These are phyloP conservation scores for Lotus japonicus DNA, from an alignment of 306 rosid species.

Conservation along the genomic window DNA sequence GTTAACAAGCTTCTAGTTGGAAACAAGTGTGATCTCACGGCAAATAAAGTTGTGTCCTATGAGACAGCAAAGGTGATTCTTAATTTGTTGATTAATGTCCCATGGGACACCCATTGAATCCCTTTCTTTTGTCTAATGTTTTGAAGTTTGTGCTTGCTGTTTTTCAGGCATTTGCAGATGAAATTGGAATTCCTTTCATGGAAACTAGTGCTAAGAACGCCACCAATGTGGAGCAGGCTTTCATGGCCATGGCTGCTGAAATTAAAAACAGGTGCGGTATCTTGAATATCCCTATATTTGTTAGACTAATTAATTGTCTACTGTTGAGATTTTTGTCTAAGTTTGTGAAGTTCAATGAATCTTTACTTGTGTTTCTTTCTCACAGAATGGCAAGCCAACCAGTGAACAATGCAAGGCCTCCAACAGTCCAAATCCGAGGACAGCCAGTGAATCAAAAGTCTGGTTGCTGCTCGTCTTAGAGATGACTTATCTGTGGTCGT, in stretches of 20 bases:
- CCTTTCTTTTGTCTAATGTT: neutral
- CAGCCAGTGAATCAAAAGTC: constrained; percentile 96
- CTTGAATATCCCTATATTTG: neutral
- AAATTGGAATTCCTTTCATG: constrained; percentile 77
- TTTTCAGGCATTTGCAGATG: constrained; percentile 72
- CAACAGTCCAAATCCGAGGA: constrained; percentile 95
- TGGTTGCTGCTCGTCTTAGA: constrained; percentile 94
- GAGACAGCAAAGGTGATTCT: constrained; percentile 60
- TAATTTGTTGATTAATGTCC: neutral
- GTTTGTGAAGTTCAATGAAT: neutral
- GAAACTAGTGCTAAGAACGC: constrained; percentile 80
- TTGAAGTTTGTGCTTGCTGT: constrained; percentile 8
- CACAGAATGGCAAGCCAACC: constrained; percentile 99
- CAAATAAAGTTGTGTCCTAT: constrained; percentile 64
- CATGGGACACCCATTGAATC: neutral
- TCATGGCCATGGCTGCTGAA: constrained; percentile 86
- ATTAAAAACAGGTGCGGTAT: constrained; percentile 55
- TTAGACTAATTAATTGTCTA: neutral
- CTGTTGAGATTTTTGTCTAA: neutral
- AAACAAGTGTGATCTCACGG: constrained; percentile 61
- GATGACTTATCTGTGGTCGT: constrained; percentile 30
- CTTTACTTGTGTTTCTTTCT: constrained; percentile 1
- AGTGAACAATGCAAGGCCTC: constrained; percentile 83
- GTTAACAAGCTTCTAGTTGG: constrained; percentile 82
- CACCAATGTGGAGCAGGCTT: constrained; percentile 69